These are phyloP conservation scores for Tetrahymena elliotti DNA, from an alignment of 73 alveolate species.

Conservation along the genomic window DNA sequence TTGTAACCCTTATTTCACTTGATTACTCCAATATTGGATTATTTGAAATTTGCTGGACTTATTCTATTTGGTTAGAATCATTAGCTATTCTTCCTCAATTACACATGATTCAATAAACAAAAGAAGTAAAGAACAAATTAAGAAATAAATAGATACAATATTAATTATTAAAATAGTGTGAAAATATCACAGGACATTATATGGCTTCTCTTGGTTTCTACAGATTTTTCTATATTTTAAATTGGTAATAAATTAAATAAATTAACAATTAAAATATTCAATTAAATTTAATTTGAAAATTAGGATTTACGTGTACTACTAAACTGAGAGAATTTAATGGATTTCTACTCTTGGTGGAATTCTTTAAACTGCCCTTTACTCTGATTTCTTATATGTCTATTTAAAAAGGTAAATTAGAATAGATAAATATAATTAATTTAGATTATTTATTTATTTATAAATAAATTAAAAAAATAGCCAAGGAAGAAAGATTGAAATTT, in stretches of 20 bases:
- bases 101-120: constrained; percentile 70
- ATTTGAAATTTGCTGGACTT: constrained; percentile 84
- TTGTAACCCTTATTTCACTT: constrained; percentile 58
- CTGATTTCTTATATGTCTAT: constrained; percentile 86
- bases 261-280: neutral
- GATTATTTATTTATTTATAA: neutral
- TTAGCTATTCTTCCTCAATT: constrained; percentile 90
- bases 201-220: constrained; percentile 85
- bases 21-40: constrained; percentile 48
- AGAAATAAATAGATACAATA: neutral
- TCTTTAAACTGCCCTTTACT: constrained; percentile 77
- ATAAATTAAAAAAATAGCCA: neutral
- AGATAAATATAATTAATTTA: neutral
- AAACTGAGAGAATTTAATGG: constrained; percentile 58
- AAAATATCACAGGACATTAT: constrained; percentile 83
- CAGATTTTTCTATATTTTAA: constrained; percentile 78
- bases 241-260: constrained; percentile 40
- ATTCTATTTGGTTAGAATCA: constrained; percentile 81
- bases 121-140: constrained; percentile 18
- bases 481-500: neutral
- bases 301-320: constrained; percentile 63
- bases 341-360: constrained; percentile 70
- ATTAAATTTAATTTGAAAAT: neutral
- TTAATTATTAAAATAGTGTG: constrained; percentile 25
- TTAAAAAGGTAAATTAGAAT: neutral